These are phyloP conservation scores for Colletotrichum chrysophilum DNA, from an alignment of 2,329 filamentous ascomycete genomes.

Conservation along the genomic window DNA sequence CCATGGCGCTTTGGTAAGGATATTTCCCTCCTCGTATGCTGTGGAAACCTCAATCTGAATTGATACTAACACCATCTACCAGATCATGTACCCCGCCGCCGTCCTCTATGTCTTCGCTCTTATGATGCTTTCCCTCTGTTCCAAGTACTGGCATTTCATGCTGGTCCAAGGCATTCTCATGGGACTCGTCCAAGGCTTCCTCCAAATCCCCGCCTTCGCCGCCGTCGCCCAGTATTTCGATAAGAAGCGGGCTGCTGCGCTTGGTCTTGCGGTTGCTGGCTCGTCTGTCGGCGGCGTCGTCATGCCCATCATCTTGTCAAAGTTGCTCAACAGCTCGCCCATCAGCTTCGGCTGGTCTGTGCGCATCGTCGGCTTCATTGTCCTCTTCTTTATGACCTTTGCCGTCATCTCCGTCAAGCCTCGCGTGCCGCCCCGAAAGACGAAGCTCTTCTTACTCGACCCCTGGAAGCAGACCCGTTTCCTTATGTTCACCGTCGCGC, in stretches of 20 bases:
- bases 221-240: slow-evolving; percentile 52
- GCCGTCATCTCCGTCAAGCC: slow-evolving; percentile 36
- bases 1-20: slow-evolving; percentile 38
- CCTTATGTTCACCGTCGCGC: slow-evolving; percentile 30
- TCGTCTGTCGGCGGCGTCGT: slow-evolving; percentile 58
- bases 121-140: slow-evolving; percentile 49
- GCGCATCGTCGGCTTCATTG: slow-evolving; percentile 56
- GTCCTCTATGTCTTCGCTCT: slow-evolving; percentile 39
- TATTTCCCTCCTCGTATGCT: neutral
- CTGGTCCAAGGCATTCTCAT: slow-evolving; percentile 52
- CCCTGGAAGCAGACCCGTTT: slow-evolving; percentile 37
- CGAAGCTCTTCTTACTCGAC: slow-evolving; percentile 43
- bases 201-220: slow-evolving; percentile 49
- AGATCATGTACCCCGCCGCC: slow-evolving; percentile 32
- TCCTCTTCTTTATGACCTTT: slow-evolving; percentile 47
- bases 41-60: neutral
- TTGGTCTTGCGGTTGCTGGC: slow-evolving; percentile 51
- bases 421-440: slow-evolving; percentile 37
- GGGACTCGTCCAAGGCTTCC: slow-evolving; percentile 43
- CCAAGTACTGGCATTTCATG: slow-evolving; percentile 56
- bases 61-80: neutral
- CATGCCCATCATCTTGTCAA: slow-evolving; percentile 52
- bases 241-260: slow-evolving; percentile 47
- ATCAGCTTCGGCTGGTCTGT: slow-evolving; percentile 59
- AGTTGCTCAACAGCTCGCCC: slow-evolving; percentile 47